Evolutionary conservation across 2,329 filamentous ascomycete species (phyloP), one percentile per base, ranked within the genome.

Genomic region (Stagonosporopsis cucurbitacearum): DNA sequence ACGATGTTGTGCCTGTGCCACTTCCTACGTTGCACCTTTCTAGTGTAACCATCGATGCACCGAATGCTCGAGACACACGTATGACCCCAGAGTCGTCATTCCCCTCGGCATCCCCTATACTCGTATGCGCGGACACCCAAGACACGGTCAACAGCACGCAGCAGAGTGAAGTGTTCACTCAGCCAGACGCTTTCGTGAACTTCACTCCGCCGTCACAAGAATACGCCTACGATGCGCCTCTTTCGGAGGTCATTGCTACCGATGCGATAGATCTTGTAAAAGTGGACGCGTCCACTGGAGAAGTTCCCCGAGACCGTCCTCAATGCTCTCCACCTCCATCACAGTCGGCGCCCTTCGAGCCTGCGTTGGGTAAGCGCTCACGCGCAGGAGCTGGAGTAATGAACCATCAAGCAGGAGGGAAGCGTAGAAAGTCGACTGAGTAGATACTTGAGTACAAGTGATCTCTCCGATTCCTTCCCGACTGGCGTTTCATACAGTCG

Each of bases 81-180:
- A 23, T 11, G 6, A 23, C 19, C 9, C 6, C 43, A 9, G 12
- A 8, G 6, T 13, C 28, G 6, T 23, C 20, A 4, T 13, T 32
- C 6, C 9, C 23, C 11, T 19, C 37, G 3, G 7, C 7, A 17
- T 17, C 15, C 5, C 11, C 42, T 11, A 23, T 33, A 15, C 11
- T 17, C 28, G 17, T 22, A 11, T 35, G 5, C 22, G n/a, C 46
- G 37, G 30, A 36, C 20, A 42, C 50, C 2, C 53, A 55, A 6
- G 47, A 42, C 12, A 42, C 53, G 1, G 12, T 11, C 26, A 15
- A n/a, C 9, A 55, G 46, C 13, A 41, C 41, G 17, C 52, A 55
- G 40, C 46, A 30, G 12, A 50, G 47, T 19, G 46, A 55, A 3
- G 36, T 55, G 13, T 50, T 50, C 30, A 55, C 46, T 4, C 46